Conservation (phyloP, 1,284 basidiomycete species). For the Schizopora paradoxa region DNA sequence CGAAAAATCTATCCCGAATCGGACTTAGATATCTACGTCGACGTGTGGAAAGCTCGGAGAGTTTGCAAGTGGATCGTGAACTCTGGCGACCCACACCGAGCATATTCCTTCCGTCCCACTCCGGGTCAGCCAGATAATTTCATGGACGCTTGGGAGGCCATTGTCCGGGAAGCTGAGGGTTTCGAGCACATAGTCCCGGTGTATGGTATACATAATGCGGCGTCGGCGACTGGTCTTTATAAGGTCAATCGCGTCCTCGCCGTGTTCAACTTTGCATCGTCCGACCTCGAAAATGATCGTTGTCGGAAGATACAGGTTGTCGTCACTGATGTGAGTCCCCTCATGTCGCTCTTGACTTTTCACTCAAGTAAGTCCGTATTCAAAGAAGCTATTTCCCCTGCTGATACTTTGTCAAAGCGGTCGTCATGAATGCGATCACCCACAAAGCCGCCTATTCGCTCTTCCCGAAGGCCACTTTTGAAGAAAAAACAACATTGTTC, state of each 20-base stretch:
- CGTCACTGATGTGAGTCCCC: not conserved
- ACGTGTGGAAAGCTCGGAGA: not conserved
- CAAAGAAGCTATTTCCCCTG: not conserved
- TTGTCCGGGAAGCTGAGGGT: not conserved
- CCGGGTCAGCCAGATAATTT: not conserved
- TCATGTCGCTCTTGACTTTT: not conserved
- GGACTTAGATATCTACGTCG: slow-evolving; percentile 20
- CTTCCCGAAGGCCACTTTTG: slow-evolving; percentile 3
- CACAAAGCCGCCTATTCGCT: not conserved
- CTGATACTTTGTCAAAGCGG: not conserved
- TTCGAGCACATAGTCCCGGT: not conserved
- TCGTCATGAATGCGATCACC: not conserved
- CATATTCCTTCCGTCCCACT: slow-evolving; percentile 2
- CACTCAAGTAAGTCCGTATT: not conserved
- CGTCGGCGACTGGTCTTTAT: not conserved
- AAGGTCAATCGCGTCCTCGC: not conserved
- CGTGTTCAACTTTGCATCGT: not conserved
- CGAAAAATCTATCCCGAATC: slow-evolving; percentile 18
- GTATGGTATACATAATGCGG: not conserved
- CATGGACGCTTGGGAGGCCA: not conserved
- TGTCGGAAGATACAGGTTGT: not conserved
- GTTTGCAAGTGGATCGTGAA: slow-evolving; percentile 15
- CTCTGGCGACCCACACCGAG: slow-evolving; percentile 1
- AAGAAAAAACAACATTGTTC: slow-evolving; percentile 1
- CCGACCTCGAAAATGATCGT: not conserved